Base-by-base conservation (phyloP, 2,329 filamentous ascomycete species). In the Aspergillus transmontanensis region DNA sequence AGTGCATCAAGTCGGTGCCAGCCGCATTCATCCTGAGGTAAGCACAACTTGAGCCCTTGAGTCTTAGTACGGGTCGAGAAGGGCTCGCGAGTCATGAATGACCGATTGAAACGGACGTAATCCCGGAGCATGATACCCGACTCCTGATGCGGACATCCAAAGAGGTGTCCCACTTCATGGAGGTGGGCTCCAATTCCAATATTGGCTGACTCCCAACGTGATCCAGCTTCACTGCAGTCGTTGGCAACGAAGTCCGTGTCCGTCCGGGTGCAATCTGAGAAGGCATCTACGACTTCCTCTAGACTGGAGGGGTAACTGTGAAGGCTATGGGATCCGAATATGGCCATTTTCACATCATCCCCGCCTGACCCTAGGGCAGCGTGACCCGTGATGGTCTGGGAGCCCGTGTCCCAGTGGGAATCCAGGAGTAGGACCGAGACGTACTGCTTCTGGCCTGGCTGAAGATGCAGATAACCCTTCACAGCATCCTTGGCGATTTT, bases 191-290 rank as follows among this genome's bases (percentile, higher is more conserved):
- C 94, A 67, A 98, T 96, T 34, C 94, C 94, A 64, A 97, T 90
- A 70, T 94, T 96, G 30, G 92, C 93, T n/a, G 93, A 89, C 76
- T 98, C 94, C 94, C 94, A 98, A 54, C 89, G 95, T 74, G 92
- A 96, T 28, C 94, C 94, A 7, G 89, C 90, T 68, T 97, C 92
- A 69, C 91, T 90, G 76, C 89, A 92, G 75, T 96, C 92, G 71
- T 97, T 97, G 19, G 91, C 90, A 43, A 97, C 88, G 70, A 86
- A 86, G 45, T 87, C 86, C 11, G 89, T 91, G 74, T 98, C 92
- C 0, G 93, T 97, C 36, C 90, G 88, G 3, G 94, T 97, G 77
- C 93, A 97, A 77, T 98, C 94, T 19, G 87, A 90, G 72, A 98
- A 96, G 6, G 93, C 90, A 23, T 93, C 89, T 5, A 93, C 91